Conservation (phyloP, 163 green algal species). For the Scenedesmus sp. region DNA sequence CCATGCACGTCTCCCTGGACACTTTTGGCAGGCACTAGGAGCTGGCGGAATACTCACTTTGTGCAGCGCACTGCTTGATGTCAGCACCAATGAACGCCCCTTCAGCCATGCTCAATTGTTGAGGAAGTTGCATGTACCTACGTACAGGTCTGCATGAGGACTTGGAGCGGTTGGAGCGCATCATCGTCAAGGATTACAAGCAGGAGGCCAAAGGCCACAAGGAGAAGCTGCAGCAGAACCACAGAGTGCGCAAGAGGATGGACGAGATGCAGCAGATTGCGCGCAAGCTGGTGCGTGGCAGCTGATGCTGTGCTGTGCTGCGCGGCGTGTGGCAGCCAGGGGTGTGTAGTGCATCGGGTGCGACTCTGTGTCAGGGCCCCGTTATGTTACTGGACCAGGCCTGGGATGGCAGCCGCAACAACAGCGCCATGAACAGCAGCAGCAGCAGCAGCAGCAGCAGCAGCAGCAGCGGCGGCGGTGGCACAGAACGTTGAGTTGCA, state of each 20-base stretch:
- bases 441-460: slow-evolving; percentile 13
- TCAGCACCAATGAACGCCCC: background rate
- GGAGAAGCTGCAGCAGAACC: slow-evolving; percentile 91
- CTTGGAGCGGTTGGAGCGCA: slow-evolving; percentile 90
- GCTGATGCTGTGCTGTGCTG: slow-evolving; percentile 6
- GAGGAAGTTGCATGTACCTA: too few species aligned
- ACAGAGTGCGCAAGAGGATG: slow-evolving; percentile 85
- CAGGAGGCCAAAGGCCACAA: slow-evolving; percentile 86
- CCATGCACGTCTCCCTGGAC: too few species aligned
- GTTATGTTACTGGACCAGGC: too few species aligned
- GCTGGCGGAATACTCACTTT: too few species aligned
- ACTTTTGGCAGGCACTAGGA: too few species aligned
- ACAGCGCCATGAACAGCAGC: background rate
- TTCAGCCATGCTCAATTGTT: background rate
- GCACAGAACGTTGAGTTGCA: too few species aligned
- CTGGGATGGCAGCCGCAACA: background rate
- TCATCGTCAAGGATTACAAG: slow-evolving; percentile 93
- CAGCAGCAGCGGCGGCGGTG: slow-evolving; percentile 1
- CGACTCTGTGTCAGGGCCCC: too few species aligned
- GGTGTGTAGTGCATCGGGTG: too few species aligned
- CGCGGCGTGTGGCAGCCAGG: background rate
- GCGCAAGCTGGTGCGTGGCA: slow-evolving; percentile 77
- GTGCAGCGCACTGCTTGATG: too few species aligned
- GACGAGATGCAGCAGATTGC: slow-evolving; percentile 83
- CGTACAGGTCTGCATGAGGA: slow-evolving; percentile 90